These are phyloP conservation scores for Vanilla planifolia DNA, from an alignment of 106 monocot genomes.

Conservation along the genomic window DNA sequence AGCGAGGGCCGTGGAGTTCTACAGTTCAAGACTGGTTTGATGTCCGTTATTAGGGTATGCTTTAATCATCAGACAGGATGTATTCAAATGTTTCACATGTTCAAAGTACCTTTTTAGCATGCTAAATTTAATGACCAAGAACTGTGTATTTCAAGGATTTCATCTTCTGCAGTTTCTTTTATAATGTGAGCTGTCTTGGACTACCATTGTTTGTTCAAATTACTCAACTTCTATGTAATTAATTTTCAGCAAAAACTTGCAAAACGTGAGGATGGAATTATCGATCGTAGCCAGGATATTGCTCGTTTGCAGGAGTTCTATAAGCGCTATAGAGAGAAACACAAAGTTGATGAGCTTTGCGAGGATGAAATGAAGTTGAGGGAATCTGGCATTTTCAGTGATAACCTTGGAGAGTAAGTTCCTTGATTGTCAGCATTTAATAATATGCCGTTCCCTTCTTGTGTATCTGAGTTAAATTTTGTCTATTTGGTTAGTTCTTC, in stretches of 20 bases:
- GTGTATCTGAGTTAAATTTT: background rate
- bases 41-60: constrained; percentile 77
- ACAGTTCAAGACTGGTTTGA: constrained; percentile 91
- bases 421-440: background rate
- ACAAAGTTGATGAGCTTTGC: constrained; percentile 76
- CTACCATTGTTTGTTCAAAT: too few relatives aligned
- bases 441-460: background rate
- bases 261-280: constrained; percentile 66
- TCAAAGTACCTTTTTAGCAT: too few relatives aligned
- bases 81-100: too few relatives aligned
- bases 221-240: background rate
- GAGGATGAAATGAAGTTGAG: constrained; percentile 88
- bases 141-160: background rate
- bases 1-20: constrained; percentile 89
- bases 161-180: background rate
- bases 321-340: constrained; percentile 68
- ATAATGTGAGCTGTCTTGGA: background rate
- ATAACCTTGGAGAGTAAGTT: constrained; percentile 84
- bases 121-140: background rate
- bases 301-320: constrained; percentile 85
- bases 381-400: constrained; percentile 83
- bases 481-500: background rate
- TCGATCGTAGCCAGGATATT: constrained; percentile 81
- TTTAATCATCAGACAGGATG: too few relatives aligned
- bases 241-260: constrained; percentile 84